These are phyloP conservation scores for Fraxinus pennsylvanica DNA, from an alignment of 257 asterid genomes.

Conservation along the genomic window DNA sequence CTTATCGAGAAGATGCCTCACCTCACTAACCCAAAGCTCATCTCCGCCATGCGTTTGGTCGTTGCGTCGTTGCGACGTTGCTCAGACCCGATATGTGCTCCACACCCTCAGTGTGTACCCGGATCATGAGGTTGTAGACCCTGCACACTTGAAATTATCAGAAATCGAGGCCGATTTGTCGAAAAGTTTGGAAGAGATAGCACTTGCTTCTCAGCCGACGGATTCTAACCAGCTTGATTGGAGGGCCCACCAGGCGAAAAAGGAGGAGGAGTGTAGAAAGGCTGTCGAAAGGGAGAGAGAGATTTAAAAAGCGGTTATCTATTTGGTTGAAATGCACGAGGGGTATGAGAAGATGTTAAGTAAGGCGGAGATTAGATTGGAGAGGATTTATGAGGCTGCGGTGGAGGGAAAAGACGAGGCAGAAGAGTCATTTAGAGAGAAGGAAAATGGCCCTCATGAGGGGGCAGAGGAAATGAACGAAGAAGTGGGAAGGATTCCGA, in stretches of 20 bases:
- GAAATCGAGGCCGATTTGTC: conserved; percentile 55
- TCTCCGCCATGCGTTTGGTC: conserved; percentile 69
- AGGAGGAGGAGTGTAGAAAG: conserved; percentile 24
- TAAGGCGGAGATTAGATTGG: conserved; percentile 77
- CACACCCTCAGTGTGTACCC: conserved; percentile 72
- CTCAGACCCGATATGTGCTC: conserved; percentile 72
- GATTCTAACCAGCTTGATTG: conserved; percentile 23
- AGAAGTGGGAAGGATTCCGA: conserved; percentile 64
- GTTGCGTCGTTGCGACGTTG: conserved; percentile 54
- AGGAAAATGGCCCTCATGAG: conserved; percentile 30
- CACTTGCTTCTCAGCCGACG: conserved; percentile 30
- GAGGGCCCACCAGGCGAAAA: conserved; percentile 23
- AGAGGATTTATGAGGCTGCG: conserved; percentile 82
- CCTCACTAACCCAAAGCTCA: conserved; percentile 62
- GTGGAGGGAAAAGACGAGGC: conserved; percentile 52
- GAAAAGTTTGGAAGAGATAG: conserved; percentile 39
- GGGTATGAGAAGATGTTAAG: conserved; percentile 72
- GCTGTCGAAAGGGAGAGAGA: conserved; percentile 47
- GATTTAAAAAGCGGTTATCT: conserved; percentile 60
- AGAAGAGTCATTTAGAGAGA: conserved; percentile 21
- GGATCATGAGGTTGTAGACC: conserved; percentile 85
- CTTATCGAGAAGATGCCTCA: conserved; percentile 85
- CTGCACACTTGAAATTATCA: conserved; percentile 55
- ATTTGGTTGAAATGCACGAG: conserved; percentile 81
- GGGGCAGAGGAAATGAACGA: conserved; percentile 53